These are phyloP conservation scores for Globisporangium cederbergense DNA, from an alignment of 352 stramenopile species.

Conservation along the genomic window DNA sequence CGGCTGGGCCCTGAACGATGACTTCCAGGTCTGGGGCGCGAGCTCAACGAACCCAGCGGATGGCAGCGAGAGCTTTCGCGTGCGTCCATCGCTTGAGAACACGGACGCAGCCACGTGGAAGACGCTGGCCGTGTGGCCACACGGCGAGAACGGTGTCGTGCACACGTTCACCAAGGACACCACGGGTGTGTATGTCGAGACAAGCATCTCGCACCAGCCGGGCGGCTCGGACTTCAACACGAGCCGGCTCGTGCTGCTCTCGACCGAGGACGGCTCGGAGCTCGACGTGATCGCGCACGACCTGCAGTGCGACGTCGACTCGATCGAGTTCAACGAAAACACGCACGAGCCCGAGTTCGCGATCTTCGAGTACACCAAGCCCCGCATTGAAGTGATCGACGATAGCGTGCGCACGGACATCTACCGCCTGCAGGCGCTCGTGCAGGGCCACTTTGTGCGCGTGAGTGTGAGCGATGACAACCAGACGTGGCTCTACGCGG, in stretches of 20 bases:
- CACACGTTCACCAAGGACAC: slow-evolving; percentile 29
- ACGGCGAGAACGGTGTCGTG: slow-evolving; percentile 27
- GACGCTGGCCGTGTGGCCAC: slow-evolving; percentile 31
- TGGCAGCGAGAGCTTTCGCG: slow-evolving; percentile 26
- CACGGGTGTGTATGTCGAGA: slow-evolving; percentile 33
- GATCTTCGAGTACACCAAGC: slow-evolving; percentile 36
- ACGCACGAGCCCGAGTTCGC: slow-evolving; percentile 22
- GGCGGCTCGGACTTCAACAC: slow-evolving; percentile 24
- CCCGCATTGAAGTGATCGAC: slow-evolving; percentile 30
- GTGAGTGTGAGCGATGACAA: slow-evolving; percentile 41
- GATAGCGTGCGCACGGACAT: slow-evolving; percentile 29
- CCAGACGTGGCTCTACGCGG: slow-evolving; percentile 51
- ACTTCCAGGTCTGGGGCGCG: slow-evolving; percentile 28
- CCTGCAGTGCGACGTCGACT: slow-evolving; percentile 23
- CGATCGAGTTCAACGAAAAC: slow-evolving; percentile 28
- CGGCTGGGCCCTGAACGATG: slow-evolving; percentile 25
- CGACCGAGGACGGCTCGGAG: slow-evolving; percentile 27
- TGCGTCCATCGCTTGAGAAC: slow-evolving; percentile 19
- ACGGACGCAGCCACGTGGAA: slow-evolving; percentile 26
- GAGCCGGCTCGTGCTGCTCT: slow-evolving; percentile 38
- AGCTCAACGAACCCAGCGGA: slow-evolving; percentile 14
- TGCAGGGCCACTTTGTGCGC: slow-evolving; percentile 25
- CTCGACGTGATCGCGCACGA: slow-evolving; percentile 30
- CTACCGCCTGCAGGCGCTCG: slow-evolving; percentile 18
- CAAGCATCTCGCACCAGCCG: slow-evolving; percentile 28